Conservation (phyloP, 75 land plant genomes). For the Adiantum capillusveneris region DNA sequence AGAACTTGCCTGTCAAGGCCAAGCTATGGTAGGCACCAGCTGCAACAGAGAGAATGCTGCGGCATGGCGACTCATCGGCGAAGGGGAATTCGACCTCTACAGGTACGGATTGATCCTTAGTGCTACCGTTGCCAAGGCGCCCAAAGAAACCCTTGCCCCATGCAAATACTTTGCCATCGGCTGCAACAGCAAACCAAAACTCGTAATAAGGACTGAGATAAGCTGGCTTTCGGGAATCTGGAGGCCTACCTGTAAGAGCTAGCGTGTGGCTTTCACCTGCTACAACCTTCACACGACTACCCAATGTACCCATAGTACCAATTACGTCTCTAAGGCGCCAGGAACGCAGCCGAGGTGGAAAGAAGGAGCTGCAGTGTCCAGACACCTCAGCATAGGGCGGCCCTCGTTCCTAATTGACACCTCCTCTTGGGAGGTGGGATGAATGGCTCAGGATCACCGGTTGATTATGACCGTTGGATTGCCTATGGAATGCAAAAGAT, state of each 20-base stretch:
- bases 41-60: constrained; percentile 46
- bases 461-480: too few relatives aligned
- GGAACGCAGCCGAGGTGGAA: too few relatives aligned
- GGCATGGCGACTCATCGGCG: neutral
- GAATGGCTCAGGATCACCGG: too few relatives aligned
- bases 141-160: constrained; percentile 86
- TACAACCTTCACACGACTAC: constrained; percentile 31
- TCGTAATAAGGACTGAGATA: neutral
- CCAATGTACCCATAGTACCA: too few relatives aligned
- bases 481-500: too few relatives aligned
- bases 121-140: constrained; percentile 58
- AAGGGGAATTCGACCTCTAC: constrained; percentile 10
- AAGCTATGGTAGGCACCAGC: constrained; percentile 87
- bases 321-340: too few relatives aligned
- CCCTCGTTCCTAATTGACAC: too few relatives aligned
- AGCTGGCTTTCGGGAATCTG: neutral
- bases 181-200: constrained; percentile 24
- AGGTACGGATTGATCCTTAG: constrained; percentile 52
- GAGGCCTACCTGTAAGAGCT: constrained; percentile 47
- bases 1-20: constrained; percentile 51
- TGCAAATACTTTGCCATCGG: constrained; percentile 56
- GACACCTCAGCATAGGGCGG: too few relatives aligned
- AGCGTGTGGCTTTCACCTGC: constrained; percentile 72
- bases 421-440: too few relatives aligned
- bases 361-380: too few relatives aligned